Evolutionary conservation across 2,329 filamentous ascomycete genomes (phyloP).

Genomic region (Colletotrichum cuscutae): DNA sequence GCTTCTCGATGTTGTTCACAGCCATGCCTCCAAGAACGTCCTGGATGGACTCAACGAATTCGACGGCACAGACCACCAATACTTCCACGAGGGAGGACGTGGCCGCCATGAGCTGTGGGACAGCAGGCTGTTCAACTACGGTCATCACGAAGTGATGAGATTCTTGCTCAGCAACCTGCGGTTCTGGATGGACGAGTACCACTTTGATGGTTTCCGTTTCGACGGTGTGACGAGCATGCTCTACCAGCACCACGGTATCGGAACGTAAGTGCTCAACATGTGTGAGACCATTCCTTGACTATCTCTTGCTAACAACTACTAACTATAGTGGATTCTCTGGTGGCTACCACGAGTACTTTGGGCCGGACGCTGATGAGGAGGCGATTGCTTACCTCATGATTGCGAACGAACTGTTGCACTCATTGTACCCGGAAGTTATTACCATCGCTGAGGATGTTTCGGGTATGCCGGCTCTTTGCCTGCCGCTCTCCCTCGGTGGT

Average conservation of each 20-base stretch:
- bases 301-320: constrained; percentile 39
- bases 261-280: constrained; percentile 73
- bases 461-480: constrained; percentile 96
- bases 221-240: constrained; percentile 99
- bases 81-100: constrained; percentile 89
- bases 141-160: constrained; percentile 91
- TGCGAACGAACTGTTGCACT: constrained; percentile 94
- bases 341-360: constrained; percentile 98
- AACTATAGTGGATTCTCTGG: constrained; percentile 85
- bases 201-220: constrained; percentile 97
- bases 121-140: constrained; percentile 97
- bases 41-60: constrained; percentile 96
- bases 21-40: constrained; percentile 97
- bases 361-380: constrained; percentile 87
- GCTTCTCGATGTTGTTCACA: constrained; percentile 95
- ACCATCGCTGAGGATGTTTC: constrained; percentile 98
- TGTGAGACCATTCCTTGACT: not conserved
- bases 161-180: constrained; percentile 95
- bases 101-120: constrained; percentile 96
- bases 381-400: constrained; percentile 95
- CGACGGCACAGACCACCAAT: constrained; percentile 92
- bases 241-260: constrained; percentile 94
- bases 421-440: constrained; percentile 87
- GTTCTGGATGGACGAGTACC: constrained; percentile 99
- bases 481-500: constrained; percentile 86